phyloP scores from a whole-genome alignment of 163 green algal genomes.

The Smithsoniella earleae region DNA sequence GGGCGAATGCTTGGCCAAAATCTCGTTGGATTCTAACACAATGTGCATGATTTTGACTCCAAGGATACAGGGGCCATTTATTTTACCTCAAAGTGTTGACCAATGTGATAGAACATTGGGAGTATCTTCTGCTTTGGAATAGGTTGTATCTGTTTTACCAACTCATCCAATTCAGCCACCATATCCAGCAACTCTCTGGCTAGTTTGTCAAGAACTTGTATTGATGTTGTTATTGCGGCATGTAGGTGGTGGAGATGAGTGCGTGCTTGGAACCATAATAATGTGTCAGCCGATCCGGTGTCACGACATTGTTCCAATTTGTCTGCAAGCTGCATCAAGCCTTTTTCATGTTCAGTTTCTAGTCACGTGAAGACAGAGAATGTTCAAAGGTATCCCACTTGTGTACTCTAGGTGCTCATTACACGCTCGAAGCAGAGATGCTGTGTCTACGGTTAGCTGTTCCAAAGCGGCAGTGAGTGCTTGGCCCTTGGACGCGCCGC shows the following conservation, averaged over 20 bases:
- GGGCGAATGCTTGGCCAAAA: no score
- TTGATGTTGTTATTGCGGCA: not conserved
- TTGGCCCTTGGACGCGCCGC: not conserved
- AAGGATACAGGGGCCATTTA: not conserved
- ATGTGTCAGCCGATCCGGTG: not conserved
- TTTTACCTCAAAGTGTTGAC: slow-evolving; percentile 29
- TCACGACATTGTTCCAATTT: no score
- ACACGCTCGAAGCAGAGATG: not conserved
- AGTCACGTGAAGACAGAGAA: no score
- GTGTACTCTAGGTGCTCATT: not conserved
- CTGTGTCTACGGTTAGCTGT: not conserved
- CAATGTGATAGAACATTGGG: slow-evolving; percentile 39
- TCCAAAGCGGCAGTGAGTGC: not conserved
- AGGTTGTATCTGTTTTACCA: slow-evolving; percentile 25
- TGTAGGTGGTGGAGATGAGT: slow-evolving; percentile 1
- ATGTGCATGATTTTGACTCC: no score
- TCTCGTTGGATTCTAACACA: no score
- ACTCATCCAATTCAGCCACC: slow-evolving; percentile 2
- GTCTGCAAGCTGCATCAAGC: no score
- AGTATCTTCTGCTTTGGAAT: slow-evolving; percentile 40
- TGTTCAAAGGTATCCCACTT: no score
- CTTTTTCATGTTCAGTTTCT: no score
- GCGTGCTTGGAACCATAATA: slow-evolving; percentile 5
- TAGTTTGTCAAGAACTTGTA: not conserved
- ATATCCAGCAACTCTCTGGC: not conserved